Base-by-base conservation (phyloP, 441 rosid species). In the Gossypium lobatum region DNA sequence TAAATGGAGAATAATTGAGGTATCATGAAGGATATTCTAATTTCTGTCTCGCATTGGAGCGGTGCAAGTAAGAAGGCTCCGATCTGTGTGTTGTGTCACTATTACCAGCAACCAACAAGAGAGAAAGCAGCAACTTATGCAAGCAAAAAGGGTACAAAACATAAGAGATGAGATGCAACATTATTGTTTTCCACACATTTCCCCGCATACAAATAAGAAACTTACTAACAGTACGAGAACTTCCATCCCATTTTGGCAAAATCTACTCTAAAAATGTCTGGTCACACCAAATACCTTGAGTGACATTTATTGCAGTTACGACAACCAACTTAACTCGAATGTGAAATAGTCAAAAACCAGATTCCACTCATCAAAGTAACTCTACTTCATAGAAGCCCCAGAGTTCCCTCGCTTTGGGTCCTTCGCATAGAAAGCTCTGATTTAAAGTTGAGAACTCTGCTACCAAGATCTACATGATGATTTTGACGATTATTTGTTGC, bases 321-420 rank as follows among this genome's bases (percentile, higher is more conserved):
- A 64, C 1, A 58, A 11, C 3, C 26, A 46, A 52, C 2, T 2
- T 9, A 73, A 67, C 55, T 28, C 2, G 53, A 62, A 77, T 74
- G 17, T n/a, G 23, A 26, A 53, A 57, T n/a, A 54, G 39, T 5
- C n/a, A 16, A 73, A 23, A 37, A 70, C 16, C 46, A 20, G 48
- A 68, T 58, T 11, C 20, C 48, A 10, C 1, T 34, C 76, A 63
- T 46, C 46, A 55, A 50, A 50, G 18, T 6, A 31, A 68, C 73
- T 18, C 45, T 31, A 18, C 18, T 72, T 86, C 80, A 87, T 31
- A 66, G 28, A 62, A 83, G 88, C 66, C 84, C 87, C 64, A 90
- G 79, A 57, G 81, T 85, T 66, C 91, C 97, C 72, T 87, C 97
- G 69, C 97, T 92, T 79, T 80, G 86, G 23, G 86, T 88, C 80